Percentiles rank a stretch among this genome's conserved stretches.
These are phyloP conservation scores for Cinnamomum chago DNA, from an alignment of 164 flowering plant species.

Conservation along the genomic window DNA sequence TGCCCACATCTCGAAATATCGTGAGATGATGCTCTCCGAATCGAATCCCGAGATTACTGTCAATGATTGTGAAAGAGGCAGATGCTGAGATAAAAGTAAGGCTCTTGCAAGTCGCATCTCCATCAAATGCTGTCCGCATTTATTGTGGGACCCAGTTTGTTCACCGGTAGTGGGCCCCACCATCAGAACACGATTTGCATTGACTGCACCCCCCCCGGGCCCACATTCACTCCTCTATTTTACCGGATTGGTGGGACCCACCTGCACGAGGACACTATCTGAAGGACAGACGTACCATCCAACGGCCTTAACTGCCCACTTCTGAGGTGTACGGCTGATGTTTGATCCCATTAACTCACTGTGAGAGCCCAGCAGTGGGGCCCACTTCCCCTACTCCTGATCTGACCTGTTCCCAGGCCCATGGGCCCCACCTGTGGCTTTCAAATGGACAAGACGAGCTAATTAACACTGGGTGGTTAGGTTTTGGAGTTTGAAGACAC, in stretches of 20 bases:
- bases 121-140: not conserved
- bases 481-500: too few relatives aligned
- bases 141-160: not conserved
- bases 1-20: not conserved
- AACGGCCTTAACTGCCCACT: not conserved
- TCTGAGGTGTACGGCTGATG: not conserved
- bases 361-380: too few relatives aligned
- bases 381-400: too few relatives aligned
- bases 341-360: not conserved
- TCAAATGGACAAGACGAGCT: too few relatives aligned
- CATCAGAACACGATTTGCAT: not conserved
- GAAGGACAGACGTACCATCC: too few relatives aligned
- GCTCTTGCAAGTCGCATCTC: not conserved
- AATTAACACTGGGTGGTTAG: too few relatives aligned
- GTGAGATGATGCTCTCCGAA: not conserved
- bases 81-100: not conserved
- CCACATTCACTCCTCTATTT: too few relatives aligned
- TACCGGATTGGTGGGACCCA: not conserved
- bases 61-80: not conserved
- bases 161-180: not conserved
- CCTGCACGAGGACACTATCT: too few relatives aligned
- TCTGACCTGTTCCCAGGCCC: too few relatives aligned
- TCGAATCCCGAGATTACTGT: not conserved
- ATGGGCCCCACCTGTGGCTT: too few relatives aligned
- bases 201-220: too few relatives aligned